These are phyloP conservation scores for Candida lessepsii DNA, from an alignment of 805 yeast genomes.

Conservation along the genomic window DNA sequence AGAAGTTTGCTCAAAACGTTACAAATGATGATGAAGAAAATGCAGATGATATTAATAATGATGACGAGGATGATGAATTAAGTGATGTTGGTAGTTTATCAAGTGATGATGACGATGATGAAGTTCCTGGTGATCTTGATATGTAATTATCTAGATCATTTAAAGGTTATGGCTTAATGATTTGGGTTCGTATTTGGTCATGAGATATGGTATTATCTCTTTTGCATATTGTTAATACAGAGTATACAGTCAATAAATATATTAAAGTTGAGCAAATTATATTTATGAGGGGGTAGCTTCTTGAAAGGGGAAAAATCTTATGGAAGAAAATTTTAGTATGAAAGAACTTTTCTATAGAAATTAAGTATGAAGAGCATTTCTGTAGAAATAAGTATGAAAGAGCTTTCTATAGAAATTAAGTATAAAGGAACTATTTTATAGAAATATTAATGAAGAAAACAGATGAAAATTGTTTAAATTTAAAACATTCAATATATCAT, in stretches of 20 bases:
- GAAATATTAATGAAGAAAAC: too few relatives aligned
- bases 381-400: too few relatives aligned
- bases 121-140: constrained; percentile 15
- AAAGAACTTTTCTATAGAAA: too few relatives aligned
- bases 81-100: constrained; percentile 52
- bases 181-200: constrained; percentile 1
- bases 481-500: too few relatives aligned
- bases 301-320: too few relatives aligned
- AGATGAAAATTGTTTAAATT: too few relatives aligned
- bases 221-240: neutral
- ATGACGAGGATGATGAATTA: constrained; percentile 39
- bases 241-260: neutral
- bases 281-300: too few relatives aligned
- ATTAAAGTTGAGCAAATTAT: too few relatives aligned
- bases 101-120: constrained; percentile 50
- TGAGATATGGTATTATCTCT: neutral
- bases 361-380: too few relatives aligned
- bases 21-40: constrained; percentile 41
- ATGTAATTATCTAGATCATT: constrained; percentile 5
- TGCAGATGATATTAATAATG: constrained; percentile 33
- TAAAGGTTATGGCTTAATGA: neutral
- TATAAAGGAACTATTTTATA: too few relatives aligned
- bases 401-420: too few relatives aligned
- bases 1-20: constrained; percentile 50
- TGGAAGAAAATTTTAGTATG: too few relatives aligned